A percentile compares a stretch with the other conserved stretches of the same genome.
These are phyloP conservation scores for Emericellopsis terricola DNA, from an alignment of 495 filamentous ascomycete species.

Conservation along the genomic window DNA sequence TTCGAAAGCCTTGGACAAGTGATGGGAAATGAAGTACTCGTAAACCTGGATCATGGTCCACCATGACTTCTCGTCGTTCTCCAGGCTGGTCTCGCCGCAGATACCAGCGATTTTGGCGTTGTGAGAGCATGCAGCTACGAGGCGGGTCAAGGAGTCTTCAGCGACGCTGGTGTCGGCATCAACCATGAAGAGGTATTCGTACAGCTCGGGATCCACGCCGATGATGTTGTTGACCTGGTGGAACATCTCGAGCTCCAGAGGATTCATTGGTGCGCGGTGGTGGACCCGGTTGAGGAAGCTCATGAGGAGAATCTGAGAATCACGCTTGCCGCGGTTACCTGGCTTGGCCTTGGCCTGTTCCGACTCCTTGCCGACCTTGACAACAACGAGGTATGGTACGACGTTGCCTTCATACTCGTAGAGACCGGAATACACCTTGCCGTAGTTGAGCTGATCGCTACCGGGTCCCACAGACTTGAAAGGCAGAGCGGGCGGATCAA, in stretches of 20 bases:
- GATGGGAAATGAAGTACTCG: constrained; percentile 94
- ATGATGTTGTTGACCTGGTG: constrained; percentile 99
- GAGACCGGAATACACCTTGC: constrained; percentile 94
- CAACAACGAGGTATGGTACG: constrained; percentile 86
- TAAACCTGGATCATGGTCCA: constrained; percentile 99
- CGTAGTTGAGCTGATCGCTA: constrained; percentile 89
- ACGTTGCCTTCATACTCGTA: constrained; percentile 97
- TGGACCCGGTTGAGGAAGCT: constrained; percentile 96
- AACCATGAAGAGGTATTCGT: constrained; percentile 95
- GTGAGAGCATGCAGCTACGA: constrained; percentile 85
- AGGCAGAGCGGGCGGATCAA: constrained; percentile 82
- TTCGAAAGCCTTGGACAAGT: constrained; percentile 86
- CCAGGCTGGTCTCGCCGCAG: constrained; percentile 89
- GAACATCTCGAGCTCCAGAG: constrained; percentile 92
- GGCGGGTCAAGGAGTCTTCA: constrained; percentile 79
- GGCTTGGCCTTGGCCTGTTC: constrained; percentile 85
- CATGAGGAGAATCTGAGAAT: constrained; percentile 73
- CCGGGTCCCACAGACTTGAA: constrained; percentile 84
- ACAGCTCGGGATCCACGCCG: constrained; percentile 90
- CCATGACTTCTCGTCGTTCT: constrained; percentile 88
- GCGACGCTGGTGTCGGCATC: constrained; percentile 93
- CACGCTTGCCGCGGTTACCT: constrained; percentile 94
- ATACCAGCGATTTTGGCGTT: constrained; percentile 94
- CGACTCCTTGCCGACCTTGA: constrained; percentile 93
- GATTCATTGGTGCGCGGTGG: constrained; percentile 81